phyloP scores from a whole-genome alignment of 2,329 filamentous ascomycete genomes.

The Colletotrichum limetticola region DNA sequence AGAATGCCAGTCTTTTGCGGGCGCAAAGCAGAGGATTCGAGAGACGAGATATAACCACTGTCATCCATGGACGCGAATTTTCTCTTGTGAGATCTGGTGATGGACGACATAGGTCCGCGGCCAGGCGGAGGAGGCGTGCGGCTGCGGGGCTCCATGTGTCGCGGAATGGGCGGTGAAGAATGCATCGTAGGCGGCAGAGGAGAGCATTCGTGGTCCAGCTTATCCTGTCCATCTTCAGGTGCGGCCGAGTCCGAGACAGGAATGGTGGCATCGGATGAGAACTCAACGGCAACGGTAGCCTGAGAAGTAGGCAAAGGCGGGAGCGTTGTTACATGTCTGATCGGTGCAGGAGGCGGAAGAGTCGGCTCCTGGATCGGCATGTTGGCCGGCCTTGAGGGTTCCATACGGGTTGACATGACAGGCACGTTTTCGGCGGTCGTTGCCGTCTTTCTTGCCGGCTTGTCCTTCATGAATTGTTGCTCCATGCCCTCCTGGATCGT shows the following conservation, averaged over 20 bases:
- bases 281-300: conserved; percentile 61
- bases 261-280: conserved; percentile 83
- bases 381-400: conserved; percentile 57
- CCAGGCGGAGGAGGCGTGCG: conserved; percentile 81
- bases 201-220: conserved; percentile 67
- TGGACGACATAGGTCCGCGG: conserved; percentile 69
- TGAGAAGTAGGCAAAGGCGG: conserved; percentile 53
- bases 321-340: conserved; percentile 50
- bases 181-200: conserved; percentile 78
- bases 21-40: conserved; percentile 89
- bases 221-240: conserved; percentile 61
- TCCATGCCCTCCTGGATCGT: conserved; percentile 91
- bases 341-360: conserved; percentile 56
- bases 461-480: conserved; percentile 89
- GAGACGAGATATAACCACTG: conserved; percentile 95
- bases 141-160: conserved; percentile 67
- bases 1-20: conserved; percentile 72
- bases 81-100: conserved; percentile 75
- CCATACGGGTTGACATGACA: conserved; percentile 67
- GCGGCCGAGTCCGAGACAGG: conserved; percentile 74
- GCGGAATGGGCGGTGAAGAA: conserved; percentile 88
- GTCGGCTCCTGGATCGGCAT: conserved; percentile 57
- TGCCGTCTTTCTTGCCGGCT: conserved; percentile 70
- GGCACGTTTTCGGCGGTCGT: conserved; percentile 67
- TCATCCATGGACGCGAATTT: conserved; percentile 86